Base-by-base conservation (phyloP, 148 eudicot species). In the Hydrangea macrophylla region DNA sequence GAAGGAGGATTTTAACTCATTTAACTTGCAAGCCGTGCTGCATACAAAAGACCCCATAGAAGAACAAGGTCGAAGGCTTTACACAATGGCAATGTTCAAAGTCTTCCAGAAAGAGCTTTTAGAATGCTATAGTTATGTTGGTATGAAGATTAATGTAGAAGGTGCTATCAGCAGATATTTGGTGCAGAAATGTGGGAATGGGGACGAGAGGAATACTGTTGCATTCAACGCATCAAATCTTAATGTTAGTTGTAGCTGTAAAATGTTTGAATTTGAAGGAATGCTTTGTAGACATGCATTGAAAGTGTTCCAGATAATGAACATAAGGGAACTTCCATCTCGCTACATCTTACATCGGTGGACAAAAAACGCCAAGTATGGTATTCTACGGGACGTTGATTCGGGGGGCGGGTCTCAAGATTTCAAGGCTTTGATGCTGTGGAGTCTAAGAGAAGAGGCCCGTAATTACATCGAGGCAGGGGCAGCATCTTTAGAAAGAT, bases 371-470 rank as follows among this genome's bases (percentile, higher is more conserved):
- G 83, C 85, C 0, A 81, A 81, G 68, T 78, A 71, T 66, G 88
- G 88, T 40, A 71, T 81, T 9, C 65, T 79, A 36, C 58, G 85
- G 51, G 88, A 84, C 60, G 58, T 65, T 22, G 85, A 76, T 35
- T 81, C 88, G 27, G 85, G 73, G 27, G 85, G 88, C 33, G 77
- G 73, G 5, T 53, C 79, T 23, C 88, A 76, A 57, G 84, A 84
- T 62, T 74, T 70, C 26, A 81, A 82, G 73, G 62, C 88, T 25
- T 40, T 84, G 74, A 84, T 84, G 88, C 23, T 74, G 51, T 84
- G 88, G 88, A 81, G 77, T 72, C 79, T 84, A 61, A 76, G 88
- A 62, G 88, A 84, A 71, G 88, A 84, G 69, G 81, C 88, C 10
- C 53, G 70, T 8, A 81, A 64, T 62, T 84, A 66, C 61, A 79